Evolutionary conservation across 2,329 filamentous ascomycete genomes (phyloP).

Genomic region (Trichoderma oligosporum): DNA sequence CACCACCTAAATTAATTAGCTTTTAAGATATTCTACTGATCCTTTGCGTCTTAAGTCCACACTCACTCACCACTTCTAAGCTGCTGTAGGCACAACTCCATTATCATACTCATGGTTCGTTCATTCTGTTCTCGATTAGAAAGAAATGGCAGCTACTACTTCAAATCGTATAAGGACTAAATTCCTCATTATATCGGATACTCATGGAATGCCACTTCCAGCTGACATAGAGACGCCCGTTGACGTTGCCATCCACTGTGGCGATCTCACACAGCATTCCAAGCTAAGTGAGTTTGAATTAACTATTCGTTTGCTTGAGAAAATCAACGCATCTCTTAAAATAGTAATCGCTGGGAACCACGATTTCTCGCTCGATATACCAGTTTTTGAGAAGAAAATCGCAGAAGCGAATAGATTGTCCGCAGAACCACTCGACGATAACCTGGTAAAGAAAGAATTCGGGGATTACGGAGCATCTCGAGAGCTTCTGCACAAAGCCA

Average conservation of each 20-base stretch:
- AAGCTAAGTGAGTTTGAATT: conserved; percentile 38
- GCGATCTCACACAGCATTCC: conserved; percentile 46
- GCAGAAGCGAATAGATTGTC: conserved; percentile 17
- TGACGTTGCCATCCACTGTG: too few species aligned
- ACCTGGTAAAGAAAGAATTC: conserved; percentile 29
- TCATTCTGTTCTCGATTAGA: too few species aligned
- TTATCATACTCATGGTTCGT: too few species aligned
- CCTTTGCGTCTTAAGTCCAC: too few species aligned
- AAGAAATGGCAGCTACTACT: background rate
- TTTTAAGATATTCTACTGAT: too few species aligned
- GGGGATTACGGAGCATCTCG: conserved; percentile 37
- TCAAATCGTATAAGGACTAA: conserved; percentile 21
- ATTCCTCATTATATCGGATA: conserved; percentile 28
- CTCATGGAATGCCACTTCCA: too few species aligned
- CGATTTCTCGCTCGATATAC: conserved; percentile 42
- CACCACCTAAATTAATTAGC: too few species aligned
- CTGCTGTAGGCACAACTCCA: too few species aligned
- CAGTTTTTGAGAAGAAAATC: conserved; percentile 33
- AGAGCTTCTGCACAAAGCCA: conserved; percentile 27
- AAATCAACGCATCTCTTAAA: conserved; percentile 44
- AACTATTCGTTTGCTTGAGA: conserved; percentile 37
- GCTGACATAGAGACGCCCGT: too few species aligned
- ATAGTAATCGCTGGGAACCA: conserved; percentile 51
- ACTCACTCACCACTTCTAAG: too few species aligned
- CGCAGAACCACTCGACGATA: background rate